Percentiles rank a stretch among this genome's conserved stretches.
Evolutionary conservation across 163 green algal species (phyloP).

Genomic region (Prototheca wickerhamii): DNA sequence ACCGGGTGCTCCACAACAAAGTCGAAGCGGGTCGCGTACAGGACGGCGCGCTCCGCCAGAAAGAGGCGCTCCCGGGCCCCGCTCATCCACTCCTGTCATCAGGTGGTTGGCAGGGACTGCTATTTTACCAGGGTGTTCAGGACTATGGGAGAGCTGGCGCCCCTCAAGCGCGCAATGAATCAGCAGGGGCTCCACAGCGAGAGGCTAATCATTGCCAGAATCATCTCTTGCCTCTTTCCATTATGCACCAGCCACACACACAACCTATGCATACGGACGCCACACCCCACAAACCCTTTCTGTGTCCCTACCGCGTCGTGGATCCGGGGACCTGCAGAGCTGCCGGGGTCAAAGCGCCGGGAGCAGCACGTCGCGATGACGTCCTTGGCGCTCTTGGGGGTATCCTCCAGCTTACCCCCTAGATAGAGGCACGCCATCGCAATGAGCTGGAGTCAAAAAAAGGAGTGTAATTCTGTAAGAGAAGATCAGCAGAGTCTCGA

Average conservation of each 20-base stretch:
- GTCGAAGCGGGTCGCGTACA: constrained; percentile 39
- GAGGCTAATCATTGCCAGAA: neutral
- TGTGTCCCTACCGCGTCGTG: neutral
- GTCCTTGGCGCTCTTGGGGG: constrained; percentile 30
- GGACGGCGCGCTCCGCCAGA: constrained; percentile 37
- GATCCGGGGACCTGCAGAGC: neutral
- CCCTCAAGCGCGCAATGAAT: neutral
- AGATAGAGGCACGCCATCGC: constrained; percentile 45
- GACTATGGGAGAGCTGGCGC: too few species aligned
- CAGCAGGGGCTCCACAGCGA: neutral
- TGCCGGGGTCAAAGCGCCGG: neutral
- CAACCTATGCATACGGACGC: neutral
- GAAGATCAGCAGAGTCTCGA: neutral
- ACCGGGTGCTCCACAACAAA: constrained; percentile 19
- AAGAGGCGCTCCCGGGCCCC: constrained; percentile 24
- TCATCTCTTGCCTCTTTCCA: neutral
- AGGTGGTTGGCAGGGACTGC: too few species aligned
- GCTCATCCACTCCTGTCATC: constrained; percentile 25
- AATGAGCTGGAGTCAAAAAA: constrained; percentile 22
- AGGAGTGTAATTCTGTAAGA: neutral
- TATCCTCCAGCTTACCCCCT: constrained; percentile 42
- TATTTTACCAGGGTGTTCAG: neutral
- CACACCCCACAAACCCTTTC: neutral
- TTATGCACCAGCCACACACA: neutral
- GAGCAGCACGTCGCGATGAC: constrained; percentile 18